Percentiles rank a stretch among this genome's conserved stretches.
Evolutionary conservation across 208 protist species (phyloP).

Genomic region (Trypanosoma cruzi): DNA sequence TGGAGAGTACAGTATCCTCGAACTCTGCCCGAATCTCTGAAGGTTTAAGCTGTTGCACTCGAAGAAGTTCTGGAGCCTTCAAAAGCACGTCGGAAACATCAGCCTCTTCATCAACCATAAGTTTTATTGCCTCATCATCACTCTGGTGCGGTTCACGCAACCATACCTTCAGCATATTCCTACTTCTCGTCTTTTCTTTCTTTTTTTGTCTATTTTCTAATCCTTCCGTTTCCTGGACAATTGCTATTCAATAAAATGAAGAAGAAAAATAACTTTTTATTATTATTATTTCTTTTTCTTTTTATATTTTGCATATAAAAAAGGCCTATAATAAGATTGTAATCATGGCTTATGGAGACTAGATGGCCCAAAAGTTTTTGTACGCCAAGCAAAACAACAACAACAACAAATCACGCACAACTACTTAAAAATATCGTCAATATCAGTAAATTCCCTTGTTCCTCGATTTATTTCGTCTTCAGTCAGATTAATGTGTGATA

Average conservation of each 20-base stretch:
- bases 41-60: constrained; percentile 31
- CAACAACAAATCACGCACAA: constrained; percentile 11
- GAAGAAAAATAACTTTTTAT: too few species aligned
- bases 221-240: neutral
- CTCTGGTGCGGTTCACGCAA: constrained; percentile 31
- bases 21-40: constrained; percentile 33
- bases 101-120: constrained; percentile 24
- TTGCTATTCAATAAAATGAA: too few species aligned
- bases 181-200: neutral
- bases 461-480: constrained; percentile 7
- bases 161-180: constrained; percentile 30
- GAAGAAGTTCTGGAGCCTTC: constrained; percentile 27
- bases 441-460: constrained; percentile 19
- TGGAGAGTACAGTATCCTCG: constrained; percentile 25
- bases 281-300: neutral
- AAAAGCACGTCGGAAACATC: constrained; percentile 40
- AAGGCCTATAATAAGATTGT: constrained; percentile 10
- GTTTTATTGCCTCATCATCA: constrained; percentile 38
- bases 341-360: too few species aligned
- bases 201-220: too few species aligned
- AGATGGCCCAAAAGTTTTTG: too few species aligned
- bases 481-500: neutral
- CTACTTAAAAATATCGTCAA: constrained; percentile 45
- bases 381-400: constrained; percentile 10
- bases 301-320: constrained; percentile 6